Conservation (phyloP, 208 protist genomes). For the Tritrichomonas musculus region DNA sequence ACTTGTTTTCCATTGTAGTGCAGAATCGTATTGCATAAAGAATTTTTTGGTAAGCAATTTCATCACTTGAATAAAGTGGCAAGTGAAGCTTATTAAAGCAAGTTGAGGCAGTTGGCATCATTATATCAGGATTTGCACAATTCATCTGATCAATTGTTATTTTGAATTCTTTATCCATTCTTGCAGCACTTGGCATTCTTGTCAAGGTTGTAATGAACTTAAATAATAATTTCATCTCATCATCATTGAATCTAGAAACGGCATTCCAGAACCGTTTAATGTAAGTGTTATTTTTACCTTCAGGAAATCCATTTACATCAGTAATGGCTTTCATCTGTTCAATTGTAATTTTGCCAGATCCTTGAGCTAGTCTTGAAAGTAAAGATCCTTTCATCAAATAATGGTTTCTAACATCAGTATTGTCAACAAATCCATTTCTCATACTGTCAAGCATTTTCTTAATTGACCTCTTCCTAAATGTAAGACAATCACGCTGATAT, state of each 20-base stretch:
- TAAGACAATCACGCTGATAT: background rate
- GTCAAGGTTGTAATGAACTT: conserved; percentile 31
- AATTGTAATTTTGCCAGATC: background rate
- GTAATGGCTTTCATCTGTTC: background rate
- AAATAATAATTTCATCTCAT: background rate
- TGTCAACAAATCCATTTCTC: background rate
- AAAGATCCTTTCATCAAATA: background rate
- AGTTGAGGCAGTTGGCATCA: conserved; percentile 26
- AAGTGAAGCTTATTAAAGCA: background rate
- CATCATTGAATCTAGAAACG: background rate
- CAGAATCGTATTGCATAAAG: background rate
- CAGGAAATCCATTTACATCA: background rate
- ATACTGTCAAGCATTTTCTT: background rate
- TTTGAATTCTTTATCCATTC: background rate
- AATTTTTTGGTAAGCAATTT: background rate
- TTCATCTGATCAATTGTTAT: background rate
- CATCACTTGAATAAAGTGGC: background rate
- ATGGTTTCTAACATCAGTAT: background rate
- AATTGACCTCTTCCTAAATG: background rate
- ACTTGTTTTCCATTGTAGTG: conserved; percentile 28
- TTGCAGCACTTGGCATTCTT: background rate
- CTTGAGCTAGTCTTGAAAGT: background rate
- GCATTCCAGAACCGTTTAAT: background rate
- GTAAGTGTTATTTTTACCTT: background rate
- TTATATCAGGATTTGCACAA: background rate